These are phyloP conservation scores for Kluyveromyces sp. DNA, from an alignment of 1,139 yeast species.

Conservation along the genomic window DNA sequence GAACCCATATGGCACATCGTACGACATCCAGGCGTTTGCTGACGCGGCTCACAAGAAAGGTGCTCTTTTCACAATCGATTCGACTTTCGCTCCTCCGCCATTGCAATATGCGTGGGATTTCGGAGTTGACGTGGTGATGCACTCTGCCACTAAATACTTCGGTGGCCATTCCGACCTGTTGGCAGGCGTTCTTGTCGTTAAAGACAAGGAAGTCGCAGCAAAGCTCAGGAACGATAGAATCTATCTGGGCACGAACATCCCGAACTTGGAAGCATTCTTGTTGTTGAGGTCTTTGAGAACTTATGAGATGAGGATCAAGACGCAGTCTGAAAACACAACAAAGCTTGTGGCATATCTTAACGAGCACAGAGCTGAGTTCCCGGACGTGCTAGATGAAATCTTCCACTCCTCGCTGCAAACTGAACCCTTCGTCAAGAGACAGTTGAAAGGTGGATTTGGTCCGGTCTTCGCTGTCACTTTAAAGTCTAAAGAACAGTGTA, in stretches of 20 bases:
- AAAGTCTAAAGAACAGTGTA: slow-evolving; percentile 48
- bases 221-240: slow-evolving; percentile 54
- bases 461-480: slow-evolving; percentile 73
- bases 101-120: slow-evolving; percentile 69
- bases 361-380: slow-evolving; percentile 39
- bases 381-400: slow-evolving; percentile 44
- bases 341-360: slow-evolving; percentile 52
- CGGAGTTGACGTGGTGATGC: slow-evolving; percentile 81
- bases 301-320: slow-evolving; percentile 57
- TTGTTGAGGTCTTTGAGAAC: slow-evolving; percentile 76
- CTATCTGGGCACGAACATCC: slow-evolving; percentile 69
- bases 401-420: slow-evolving; percentile 71
- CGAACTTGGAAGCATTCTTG: slow-evolving; percentile 67
- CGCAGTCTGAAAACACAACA: slow-evolving; percentile 61
- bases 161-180: slow-evolving; percentile 93
- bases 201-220: slow-evolving; percentile 41
- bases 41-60: slow-evolving; percentile 62
- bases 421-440: slow-evolving; percentile 55
- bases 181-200: slow-evolving; percentile 70
- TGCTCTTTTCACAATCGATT: slow-evolving; percentile 65
- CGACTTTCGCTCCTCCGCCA: slow-evolving; percentile 94
- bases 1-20: slow-evolving; percentile 73
- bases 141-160: slow-evolving; percentile 84
- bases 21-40: slow-evolving; percentile 57
- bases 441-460: slow-evolving; percentile 55